These are phyloP conservation scores for Podaxis pistillaris DNA, from an alignment of 768 basidiomycete species.

Conservation along the genomic window DNA sequence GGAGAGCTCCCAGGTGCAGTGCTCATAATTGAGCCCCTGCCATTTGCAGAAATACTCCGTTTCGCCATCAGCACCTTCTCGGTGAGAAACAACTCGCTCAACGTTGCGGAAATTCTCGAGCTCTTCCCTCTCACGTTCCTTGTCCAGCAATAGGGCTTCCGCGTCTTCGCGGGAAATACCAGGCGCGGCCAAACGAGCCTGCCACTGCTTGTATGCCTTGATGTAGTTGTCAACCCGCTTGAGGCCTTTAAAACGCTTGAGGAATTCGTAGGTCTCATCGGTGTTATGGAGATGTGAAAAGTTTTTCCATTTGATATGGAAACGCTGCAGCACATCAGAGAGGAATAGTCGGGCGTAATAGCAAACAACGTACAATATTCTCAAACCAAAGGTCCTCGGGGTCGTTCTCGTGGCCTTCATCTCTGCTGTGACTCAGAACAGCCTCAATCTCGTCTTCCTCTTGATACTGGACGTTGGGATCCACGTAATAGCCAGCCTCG, in stretches of 20 bases:
- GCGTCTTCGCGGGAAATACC: constrained; percentile 81
- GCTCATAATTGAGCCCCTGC: constrained; percentile 88
- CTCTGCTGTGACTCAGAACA: constrained; percentile 83
- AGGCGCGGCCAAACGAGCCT: constrained; percentile 60
- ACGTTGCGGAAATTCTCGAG: constrained; percentile 88
- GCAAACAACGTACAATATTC: constrained; percentile 61
- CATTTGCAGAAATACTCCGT: constrained; percentile 97
- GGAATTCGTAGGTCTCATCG: constrained; percentile 96
- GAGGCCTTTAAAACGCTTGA: constrained; percentile 92
- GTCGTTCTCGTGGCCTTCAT: constrained; percentile 78
- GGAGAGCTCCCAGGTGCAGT: constrained; percentile 93
- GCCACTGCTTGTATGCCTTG: constrained; percentile 80
- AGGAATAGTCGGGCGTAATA: constrained; percentile 14
- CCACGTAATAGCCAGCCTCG: constrained; percentile 53
- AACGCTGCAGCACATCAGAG: constrained; percentile 58
- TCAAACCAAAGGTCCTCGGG: constrained; percentile 81
- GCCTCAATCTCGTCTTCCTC: constrained; percentile 90
- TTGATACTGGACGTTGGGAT: constrained; percentile 51
- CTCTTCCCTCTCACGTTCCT: constrained; percentile 89
- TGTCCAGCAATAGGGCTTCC: constrained; percentile 86
- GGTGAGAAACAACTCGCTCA: constrained; percentile 84
- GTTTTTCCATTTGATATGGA: constrained; percentile 99
- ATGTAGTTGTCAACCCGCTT: constrained; percentile 99
- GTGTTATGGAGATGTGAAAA: constrained; percentile 99
- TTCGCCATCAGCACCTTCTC: constrained; percentile 55